phyloP scores from a whole-genome alignment of 306 rosid species.

The Acacia acuminata region DNA sequence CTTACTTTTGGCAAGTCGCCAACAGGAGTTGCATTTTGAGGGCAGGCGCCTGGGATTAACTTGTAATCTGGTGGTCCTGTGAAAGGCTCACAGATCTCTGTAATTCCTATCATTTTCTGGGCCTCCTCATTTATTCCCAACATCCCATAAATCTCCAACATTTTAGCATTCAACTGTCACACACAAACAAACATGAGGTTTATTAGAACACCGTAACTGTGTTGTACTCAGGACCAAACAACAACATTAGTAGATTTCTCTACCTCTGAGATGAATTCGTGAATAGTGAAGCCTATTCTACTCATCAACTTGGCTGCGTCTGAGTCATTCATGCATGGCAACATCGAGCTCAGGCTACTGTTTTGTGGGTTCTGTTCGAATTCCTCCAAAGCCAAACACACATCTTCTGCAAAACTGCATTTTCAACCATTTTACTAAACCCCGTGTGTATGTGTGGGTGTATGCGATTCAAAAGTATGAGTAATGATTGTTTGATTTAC shows the following conservation, averaged over 20 bases:
- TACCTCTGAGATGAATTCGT: slow-evolving; percentile 57
- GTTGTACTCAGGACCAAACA: background rate
- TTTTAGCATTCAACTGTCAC: slow-evolving; percentile 64
- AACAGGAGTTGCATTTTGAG: slow-evolving; percentile 37
- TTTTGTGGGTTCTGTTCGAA: slow-evolving; percentile 51
- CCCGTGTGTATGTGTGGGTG: too few relatives aligned
- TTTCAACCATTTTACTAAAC: background rate
- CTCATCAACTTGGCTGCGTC: slow-evolving; percentile 44
- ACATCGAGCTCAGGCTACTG: slow-evolving; percentile 55
- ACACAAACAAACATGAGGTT: background rate
- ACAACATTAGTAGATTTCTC: too few relatives aligned
- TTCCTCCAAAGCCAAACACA: slow-evolving; percentile 63
- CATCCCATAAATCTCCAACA: slow-evolving; percentile 39
- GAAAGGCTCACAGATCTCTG: slow-evolving; percentile 69
- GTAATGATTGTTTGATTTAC: slow-evolving; percentile 13
- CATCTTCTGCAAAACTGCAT: slow-evolving; percentile 67
- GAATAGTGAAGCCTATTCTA: slow-evolving; percentile 56
- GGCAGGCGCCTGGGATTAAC: slow-evolving; percentile 53
- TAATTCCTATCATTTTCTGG: slow-evolving; percentile 32
- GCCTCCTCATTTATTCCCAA: slow-evolving; percentile 44
- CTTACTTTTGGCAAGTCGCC: slow-evolving; percentile 58
- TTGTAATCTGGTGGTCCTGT: slow-evolving; percentile 48
- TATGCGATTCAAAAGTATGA: background rate
- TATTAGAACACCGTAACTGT: background rate
- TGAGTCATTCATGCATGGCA: slow-evolving; percentile 62